Conservation (phyloP, 2,329 filamentous ascomycete genomes). For the Penicillium expansum region DNA sequence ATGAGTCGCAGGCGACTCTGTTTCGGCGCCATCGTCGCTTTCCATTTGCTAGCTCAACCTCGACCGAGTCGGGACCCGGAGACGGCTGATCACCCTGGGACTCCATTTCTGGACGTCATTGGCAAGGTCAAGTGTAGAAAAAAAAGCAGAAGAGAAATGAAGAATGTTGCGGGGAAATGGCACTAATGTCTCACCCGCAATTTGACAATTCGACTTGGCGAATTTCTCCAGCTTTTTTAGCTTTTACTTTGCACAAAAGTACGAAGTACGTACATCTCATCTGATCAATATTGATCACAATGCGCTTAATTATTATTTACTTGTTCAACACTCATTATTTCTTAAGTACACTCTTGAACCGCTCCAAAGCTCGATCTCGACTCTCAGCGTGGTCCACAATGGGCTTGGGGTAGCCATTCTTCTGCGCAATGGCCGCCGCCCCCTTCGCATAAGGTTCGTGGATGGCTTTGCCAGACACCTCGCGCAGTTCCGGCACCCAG, state of each 20-base stretch:
- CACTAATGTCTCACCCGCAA: conserved; percentile 10
- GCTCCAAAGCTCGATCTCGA: conserved; percentile 64
- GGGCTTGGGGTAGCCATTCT: conserved; percentile 68
- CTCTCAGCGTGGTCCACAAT: conserved; percentile 72
- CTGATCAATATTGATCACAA: not conserved
- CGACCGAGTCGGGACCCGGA: conserved; percentile 15
- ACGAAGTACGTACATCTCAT: not conserved
- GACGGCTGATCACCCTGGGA: conserved; percentile 31
- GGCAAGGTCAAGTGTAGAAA: conserved; percentile 1
- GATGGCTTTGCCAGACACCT: conserved; percentile 64
- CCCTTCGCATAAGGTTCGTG: conserved; percentile 77
- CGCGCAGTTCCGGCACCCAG: conserved; percentile 74
- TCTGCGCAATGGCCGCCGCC: conserved; percentile 57
- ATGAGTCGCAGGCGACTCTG: conserved; percentile 77
- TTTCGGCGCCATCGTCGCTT: conserved; percentile 41
- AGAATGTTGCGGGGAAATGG: conserved; percentile 9
- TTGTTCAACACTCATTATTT: not conserved
- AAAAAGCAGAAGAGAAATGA: not conserved
- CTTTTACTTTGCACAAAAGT: not conserved
- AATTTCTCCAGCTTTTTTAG: conserved; percentile 3
- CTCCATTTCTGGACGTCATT: conserved; percentile 35
- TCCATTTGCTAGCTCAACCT: conserved; percentile 21
- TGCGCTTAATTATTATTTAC: not conserved
- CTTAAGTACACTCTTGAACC: conserved; percentile 62
- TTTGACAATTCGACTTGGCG: not conserved